Base-by-base conservation (phyloP, 345 rosid species). In the Eucalyptus pauciflora region DNA sequence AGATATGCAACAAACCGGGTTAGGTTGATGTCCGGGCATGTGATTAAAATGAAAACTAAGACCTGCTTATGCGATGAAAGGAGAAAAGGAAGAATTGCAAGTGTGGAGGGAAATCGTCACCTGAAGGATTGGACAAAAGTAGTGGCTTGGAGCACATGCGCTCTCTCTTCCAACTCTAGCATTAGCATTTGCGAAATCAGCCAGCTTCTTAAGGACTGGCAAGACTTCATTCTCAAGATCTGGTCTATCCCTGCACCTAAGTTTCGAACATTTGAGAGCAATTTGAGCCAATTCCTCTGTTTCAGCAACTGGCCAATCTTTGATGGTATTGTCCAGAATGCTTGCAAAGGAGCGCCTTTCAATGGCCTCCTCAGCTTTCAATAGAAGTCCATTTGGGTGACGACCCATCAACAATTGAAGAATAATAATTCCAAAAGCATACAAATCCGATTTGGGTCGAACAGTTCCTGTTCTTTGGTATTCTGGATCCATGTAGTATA, bases 401-500 rank as follows among this genome's bases (percentile, higher is more conserved):
- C 95, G 90, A 45, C 92, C 94, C 12, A 95, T 93, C 89, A 97
- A 88, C 69, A 97, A 89, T 93, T 97, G 98, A 62, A 96, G 97
- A 60, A 92, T 92, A 50, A 94, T 94, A 86, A 97, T 88, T 87
- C 99, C 99, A 85, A 97, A 94, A 12, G 98, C 99, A 89, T 94
- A 96, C 33, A 97, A 89, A 94, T 96, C 99, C 5, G 99, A 97
- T 89, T 97, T 97, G 18, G 99, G 99, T 91, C 98, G 92, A 89
- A 96, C 14, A 11, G 98, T 97, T 43, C 99, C 99, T 2, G 98
- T 96, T 92, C 97, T 93, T 86, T 93, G 96, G 90, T 97, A 97
- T 90, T 97, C 99, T 1, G 99, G 98, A 87, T 97, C 99, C 96
- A 97, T 95, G 94, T 97, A 97, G 91, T 87, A 91, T 67, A 97